Base-by-base conservation (phyloP, 2,329 filamentous ascomycete species). In the Pezicula neosporulosa region DNA sequence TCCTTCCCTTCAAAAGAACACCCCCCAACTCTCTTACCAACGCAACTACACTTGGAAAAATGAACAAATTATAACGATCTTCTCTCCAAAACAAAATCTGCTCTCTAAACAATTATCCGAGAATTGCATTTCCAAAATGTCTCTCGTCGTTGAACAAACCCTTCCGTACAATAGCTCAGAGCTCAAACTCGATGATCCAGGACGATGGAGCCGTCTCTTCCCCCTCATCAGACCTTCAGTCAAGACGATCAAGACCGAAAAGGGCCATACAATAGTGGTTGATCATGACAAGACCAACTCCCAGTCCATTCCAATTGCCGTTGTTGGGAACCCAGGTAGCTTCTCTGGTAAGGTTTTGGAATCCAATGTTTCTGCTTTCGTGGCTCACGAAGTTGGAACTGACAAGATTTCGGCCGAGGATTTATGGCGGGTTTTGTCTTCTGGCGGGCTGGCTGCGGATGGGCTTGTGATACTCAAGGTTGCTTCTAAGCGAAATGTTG, bases 221-320 rank as follows among this genome's bases (percentile, higher is more conserved):
- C 56, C 57, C n/a, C 51, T 63, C n/a, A 60, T 63, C 42, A 52
- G 58, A 13, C 60, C 60, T 35, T 57, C 59, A 7, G 49, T 55
- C 49, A 60, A 51, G 48, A 44, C 42, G 4, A 42, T 60, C 21
- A 45, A 56, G 10, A 52, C 41, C 8, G 28, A 47, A 15, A 51
- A 38, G 43, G 54, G 52, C 2, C 47, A 53, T 19, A 33, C 51
- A 15, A 41, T 63, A 2, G 48, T 59, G 1, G 43, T 62, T 18
- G 56, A 63, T 44, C 57, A 51, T 16, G 50, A 49, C 24, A 43
- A 55, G 39, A 16, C 52, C 4, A 47, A 50, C 19, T 49, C 43
- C 35, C 49, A 52, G 36, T 45, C 56, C 49, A 53, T 60, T 6
- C 39, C 56, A 10, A 39, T 63, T 38, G 48, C 54, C 30, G 56